Conservation (phyloP, 2,329 filamentous ascomycete species). For the Aspergillus glaucus region DNA sequence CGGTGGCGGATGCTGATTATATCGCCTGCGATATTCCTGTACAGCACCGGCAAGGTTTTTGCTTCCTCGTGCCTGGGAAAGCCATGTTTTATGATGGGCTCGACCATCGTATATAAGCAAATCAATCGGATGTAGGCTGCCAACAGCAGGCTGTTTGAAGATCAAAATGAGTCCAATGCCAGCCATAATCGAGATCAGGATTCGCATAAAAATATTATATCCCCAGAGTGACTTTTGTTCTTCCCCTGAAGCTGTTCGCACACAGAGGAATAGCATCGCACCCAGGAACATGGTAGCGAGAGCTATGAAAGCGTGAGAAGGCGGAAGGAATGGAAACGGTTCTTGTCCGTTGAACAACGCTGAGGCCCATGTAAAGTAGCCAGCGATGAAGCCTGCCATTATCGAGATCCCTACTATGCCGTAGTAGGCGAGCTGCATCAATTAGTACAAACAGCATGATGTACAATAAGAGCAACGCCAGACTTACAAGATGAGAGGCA, state of each 20-base stretch:
- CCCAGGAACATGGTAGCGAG: slow-evolving; percentile 27
- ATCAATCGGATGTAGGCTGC: slow-evolving; percentile 50
- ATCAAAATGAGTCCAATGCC: slow-evolving; percentile 37
- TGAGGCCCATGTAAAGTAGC: slow-evolving; percentile 27
- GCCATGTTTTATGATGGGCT: slow-evolving; percentile 44
- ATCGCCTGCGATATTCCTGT: slow-evolving; percentile 46
- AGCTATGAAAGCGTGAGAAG: slow-evolving; percentile 21
- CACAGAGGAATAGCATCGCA: slow-evolving; percentile 21
- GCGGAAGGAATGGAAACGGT: slow-evolving; percentile 26
- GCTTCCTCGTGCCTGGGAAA: slow-evolving; percentile 43
- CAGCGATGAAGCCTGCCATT: slow-evolving; percentile 29
- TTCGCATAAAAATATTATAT: slow-evolving; percentile 27
- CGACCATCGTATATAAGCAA: slow-evolving; percentile 47
- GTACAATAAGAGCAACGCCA: neutral
- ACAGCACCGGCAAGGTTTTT: slow-evolving; percentile 46
- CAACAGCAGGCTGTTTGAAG: slow-evolving; percentile 33
- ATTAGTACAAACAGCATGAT: slow-evolving; percentile 5
- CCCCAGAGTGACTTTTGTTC: slow-evolving; percentile 22
- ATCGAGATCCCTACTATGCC: slow-evolving; percentile 35
- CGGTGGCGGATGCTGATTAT: slow-evolving; percentile 52
- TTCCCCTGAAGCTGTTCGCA: slow-evolving; percentile 20
- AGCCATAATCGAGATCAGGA: slow-evolving; percentile 37
- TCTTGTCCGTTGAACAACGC: slow-evolving; percentile 26
- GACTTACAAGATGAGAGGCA: slow-evolving; percentile 36
- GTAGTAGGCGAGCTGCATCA: slow-evolving; percentile 34